Conservation (phyloP, 1,139 yeast genomes). For the Debaryomyces sp. region DNA sequence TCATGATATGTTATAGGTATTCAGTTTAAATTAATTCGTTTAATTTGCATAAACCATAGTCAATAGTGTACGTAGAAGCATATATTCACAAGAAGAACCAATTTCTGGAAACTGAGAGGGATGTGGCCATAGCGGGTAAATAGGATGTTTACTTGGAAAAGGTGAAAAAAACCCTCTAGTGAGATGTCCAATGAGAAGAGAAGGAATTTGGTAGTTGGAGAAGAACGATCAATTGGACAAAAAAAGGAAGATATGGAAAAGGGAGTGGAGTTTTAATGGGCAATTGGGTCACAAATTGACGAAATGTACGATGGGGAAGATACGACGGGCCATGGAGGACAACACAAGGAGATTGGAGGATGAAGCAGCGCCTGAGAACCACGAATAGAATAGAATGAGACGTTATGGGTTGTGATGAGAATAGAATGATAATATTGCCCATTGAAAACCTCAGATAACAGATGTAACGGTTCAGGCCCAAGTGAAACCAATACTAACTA, state of each 20-base stretch:
- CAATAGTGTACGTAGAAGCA: background rate
- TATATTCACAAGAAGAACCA: background rate
- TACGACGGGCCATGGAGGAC: background rate
- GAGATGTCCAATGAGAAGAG: conserved; percentile 5
- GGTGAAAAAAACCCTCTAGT: background rate
- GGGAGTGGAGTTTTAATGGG: background rate
- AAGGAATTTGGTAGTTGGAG: background rate
- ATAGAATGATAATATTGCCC: too few relatives aligned
- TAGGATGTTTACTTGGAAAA: background rate
- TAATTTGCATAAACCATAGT: background rate
- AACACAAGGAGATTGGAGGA: background rate
- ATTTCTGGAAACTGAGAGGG: background rate
- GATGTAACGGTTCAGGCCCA: background rate
- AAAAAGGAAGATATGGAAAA: background rate
- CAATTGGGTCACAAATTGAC: background rate
- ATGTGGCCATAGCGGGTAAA: background rate
- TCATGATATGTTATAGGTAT: background rate
- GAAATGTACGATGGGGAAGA: background rate
- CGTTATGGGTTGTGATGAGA: background rate
- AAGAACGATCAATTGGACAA: background rate
- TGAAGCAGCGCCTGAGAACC: background rate
- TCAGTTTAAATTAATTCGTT: conserved; percentile 1
- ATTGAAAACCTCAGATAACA: too few relatives aligned
- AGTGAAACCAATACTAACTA: conserved; percentile 24
- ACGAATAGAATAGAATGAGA: background rate